Conservation (phyloP, 495 filamentous ascomycete genomes). For the Cercophora newfieldiana region DNA sequence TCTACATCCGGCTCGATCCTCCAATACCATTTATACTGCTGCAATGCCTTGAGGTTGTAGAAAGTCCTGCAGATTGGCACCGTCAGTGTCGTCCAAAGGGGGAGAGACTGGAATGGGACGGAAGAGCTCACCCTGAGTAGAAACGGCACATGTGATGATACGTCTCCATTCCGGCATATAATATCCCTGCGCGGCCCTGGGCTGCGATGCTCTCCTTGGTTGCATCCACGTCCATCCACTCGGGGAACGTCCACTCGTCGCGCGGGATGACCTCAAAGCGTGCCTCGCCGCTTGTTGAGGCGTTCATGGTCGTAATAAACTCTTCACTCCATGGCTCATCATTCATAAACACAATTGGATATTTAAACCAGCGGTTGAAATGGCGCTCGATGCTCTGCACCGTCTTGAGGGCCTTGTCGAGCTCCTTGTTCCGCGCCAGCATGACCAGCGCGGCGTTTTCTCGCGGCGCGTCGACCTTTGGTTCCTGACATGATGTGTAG, state of each 20-base stretch:
- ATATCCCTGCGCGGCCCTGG: slow-evolving; percentile 85
- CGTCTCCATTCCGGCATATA: slow-evolving; percentile 98
- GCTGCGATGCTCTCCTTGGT: slow-evolving; percentile 81
- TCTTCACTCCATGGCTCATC: slow-evolving; percentile 83
- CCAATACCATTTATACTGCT: slow-evolving; percentile 56
- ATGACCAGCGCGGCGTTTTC: slow-evolving; percentile 95
- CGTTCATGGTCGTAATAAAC: slow-evolving; percentile 81
- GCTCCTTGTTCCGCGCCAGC: slow-evolving; percentile 86
- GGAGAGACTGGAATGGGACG: neutral
- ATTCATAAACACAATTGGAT: slow-evolving; percentile 96
- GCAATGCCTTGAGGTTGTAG: slow-evolving; percentile 44
- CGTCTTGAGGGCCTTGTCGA: slow-evolving; percentile 85
- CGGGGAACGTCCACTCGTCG: slow-evolving; percentile 87
- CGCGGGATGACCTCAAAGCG: slow-evolving; percentile 73
- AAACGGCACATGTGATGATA: slow-evolving; percentile 99
- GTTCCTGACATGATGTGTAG: slow-evolving; percentile 44
- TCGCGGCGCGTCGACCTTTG: slow-evolving; percentile 56
- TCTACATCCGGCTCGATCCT: slow-evolving; percentile 54
- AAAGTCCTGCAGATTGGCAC: slow-evolving; percentile 55
- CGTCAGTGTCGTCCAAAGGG: neutral
- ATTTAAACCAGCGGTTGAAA: slow-evolving; percentile 97
- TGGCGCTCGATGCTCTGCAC: slow-evolving; percentile 91
- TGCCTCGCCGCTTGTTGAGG: slow-evolving; percentile 77
- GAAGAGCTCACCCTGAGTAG: slow-evolving; percentile 75
- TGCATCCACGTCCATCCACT: slow-evolving; percentile 77